Percentiles rank a stretch among this genome's conserved stretches.
Evolutionary conservation across 2,329 filamentous ascomycete species (phyloP).

Genomic region (Alternaria incomplexa): DNA sequence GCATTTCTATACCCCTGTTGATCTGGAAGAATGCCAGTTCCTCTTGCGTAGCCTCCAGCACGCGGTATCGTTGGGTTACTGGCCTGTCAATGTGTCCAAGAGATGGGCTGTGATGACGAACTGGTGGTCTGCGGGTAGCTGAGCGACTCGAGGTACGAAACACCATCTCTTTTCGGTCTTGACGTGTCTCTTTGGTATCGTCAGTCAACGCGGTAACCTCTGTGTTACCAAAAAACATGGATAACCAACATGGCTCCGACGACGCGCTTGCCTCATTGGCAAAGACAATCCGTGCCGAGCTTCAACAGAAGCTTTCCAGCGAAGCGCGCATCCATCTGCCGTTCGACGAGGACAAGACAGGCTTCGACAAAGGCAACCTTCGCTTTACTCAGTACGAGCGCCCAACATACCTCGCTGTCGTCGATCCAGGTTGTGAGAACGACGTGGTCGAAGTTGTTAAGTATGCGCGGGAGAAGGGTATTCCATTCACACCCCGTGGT

Average conservation of each 20-base stretch:
- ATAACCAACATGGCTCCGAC: background rate
- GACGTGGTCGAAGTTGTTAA: constrained; percentile 3
- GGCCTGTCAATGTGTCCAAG: background rate
- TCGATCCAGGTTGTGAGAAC: constrained; percentile 2
- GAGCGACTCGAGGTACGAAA: background rate
- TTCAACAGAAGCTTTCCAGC: constrained; percentile 1
- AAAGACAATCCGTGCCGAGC: constrained; percentile 3
- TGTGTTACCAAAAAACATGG: background rate
- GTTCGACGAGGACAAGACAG: background rate
- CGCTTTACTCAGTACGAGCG: constrained; percentile 11
- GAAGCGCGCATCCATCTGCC: background rate
- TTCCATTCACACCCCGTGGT: constrained; percentile 9
- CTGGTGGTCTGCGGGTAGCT: background rate
- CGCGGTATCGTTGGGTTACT: background rate
- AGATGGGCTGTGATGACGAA: background rate
- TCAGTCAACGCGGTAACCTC: background rate
- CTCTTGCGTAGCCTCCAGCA: background rate
- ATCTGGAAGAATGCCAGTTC: background rate
- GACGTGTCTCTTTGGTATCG: background rate
- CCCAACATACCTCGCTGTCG: constrained; percentile 5
- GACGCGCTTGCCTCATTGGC: background rate
- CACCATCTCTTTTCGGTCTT: background rate
- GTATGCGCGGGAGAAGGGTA: constrained; percentile 5
- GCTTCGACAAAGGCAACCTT: constrained; percentile 3
- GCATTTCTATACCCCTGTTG: background rate